Conservation (phyloP, 441 rosid genomes). For the Flueggea neowawraea region DNA sequence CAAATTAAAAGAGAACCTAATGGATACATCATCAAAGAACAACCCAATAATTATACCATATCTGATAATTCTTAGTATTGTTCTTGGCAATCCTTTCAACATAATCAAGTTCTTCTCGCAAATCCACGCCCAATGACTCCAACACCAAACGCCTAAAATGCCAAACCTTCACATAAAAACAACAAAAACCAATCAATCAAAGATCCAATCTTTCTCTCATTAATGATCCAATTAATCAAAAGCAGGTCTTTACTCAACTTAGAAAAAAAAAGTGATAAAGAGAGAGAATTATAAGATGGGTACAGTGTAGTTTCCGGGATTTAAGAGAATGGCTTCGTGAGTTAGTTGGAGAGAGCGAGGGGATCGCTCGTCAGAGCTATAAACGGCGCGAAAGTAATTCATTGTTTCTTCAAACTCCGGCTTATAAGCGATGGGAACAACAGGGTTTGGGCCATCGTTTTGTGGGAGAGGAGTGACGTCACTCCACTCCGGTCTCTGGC, state of each 20-base stretch:
- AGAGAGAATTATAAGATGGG: background rate
- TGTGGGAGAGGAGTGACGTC: slow-evolving; percentile 76
- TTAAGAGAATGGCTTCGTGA: slow-evolving; percentile 48
- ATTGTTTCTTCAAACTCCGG: slow-evolving; percentile 81
- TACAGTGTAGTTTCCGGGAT: slow-evolving; percentile 96
- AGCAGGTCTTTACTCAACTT: background rate
- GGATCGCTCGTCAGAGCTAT: slow-evolving; percentile 68
- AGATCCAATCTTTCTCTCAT: background rate
- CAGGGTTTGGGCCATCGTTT: slow-evolving; percentile 90
- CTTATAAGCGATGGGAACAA: slow-evolving; percentile 80
- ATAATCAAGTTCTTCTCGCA: slow-evolving; percentile 54
- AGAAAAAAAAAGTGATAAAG: background rate
- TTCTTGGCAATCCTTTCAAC: slow-evolving; percentile 52
- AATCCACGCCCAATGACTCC: slow-evolving; percentile 46
- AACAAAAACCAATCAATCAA: background rate
- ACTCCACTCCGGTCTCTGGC: slow-evolving; percentile 68
- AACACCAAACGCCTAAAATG: slow-evolving; percentile 82
- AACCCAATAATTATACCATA: slow-evolving; percentile 45
- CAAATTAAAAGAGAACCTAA: too few relatives aligned
- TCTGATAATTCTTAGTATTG: slow-evolving; percentile 86
- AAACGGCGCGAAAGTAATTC: slow-evolving; percentile 92
- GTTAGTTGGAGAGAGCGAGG: slow-evolving; percentile 76
- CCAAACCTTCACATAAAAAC: slow-evolving; percentile 66
- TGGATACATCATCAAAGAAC: too few relatives aligned
- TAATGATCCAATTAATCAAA: background rate